phyloP scores from a whole-genome alignment of 192 early-diverging fungal genomes.

The Linnemannia schmuckeri region DNA sequence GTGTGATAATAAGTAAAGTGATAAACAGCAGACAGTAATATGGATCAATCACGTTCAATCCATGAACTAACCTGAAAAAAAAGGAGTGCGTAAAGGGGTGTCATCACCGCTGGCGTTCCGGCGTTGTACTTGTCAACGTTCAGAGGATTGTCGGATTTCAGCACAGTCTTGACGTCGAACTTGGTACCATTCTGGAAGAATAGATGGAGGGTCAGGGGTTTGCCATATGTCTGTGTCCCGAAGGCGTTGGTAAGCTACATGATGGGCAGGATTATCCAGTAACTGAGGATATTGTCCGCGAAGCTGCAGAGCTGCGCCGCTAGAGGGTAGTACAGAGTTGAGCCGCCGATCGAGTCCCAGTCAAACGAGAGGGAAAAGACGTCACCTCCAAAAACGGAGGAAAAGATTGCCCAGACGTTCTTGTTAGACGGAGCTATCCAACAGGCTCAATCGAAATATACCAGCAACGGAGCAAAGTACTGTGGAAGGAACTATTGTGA shows the following conservation, averaged over 20 bases:
- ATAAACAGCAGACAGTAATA: too few relatives aligned
- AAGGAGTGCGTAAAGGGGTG: conserved; percentile 59
- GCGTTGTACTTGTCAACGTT: conserved; percentile 47
- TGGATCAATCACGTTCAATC: not conserved
- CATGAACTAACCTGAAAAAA: conserved; percentile 13
- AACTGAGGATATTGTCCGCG: conserved; percentile 32
- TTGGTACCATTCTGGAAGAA: not conserved
- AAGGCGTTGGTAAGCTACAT: conserved; percentile 38
- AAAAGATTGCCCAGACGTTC: conserved; percentile 44
- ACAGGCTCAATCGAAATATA: conserved; percentile 57
- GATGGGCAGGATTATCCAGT: conserved; percentile 4
- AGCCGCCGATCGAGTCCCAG: conserved; percentile 38
- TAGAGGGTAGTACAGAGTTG: conserved; percentile 22
- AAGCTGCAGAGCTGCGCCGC: not conserved
- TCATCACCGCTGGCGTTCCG: conserved; percentile 60
- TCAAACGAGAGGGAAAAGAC: conserved; percentile 47
- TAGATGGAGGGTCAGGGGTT: not conserved
- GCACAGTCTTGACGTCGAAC: conserved; percentile 31
- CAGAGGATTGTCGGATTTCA: conserved; percentile 32
- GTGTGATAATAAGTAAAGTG: too few relatives aligned
- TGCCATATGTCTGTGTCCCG: conserved; percentile 20
- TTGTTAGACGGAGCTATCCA: conserved; percentile 38
- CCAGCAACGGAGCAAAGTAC: conserved; percentile 41
- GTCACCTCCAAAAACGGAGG: conserved; percentile 32
- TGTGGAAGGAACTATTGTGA: conserved; percentile 38